These are phyloP conservation scores for Yarrowia alimentaria DNA, from an alignment of 805 yeast species.

Conservation along the genomic window DNA sequence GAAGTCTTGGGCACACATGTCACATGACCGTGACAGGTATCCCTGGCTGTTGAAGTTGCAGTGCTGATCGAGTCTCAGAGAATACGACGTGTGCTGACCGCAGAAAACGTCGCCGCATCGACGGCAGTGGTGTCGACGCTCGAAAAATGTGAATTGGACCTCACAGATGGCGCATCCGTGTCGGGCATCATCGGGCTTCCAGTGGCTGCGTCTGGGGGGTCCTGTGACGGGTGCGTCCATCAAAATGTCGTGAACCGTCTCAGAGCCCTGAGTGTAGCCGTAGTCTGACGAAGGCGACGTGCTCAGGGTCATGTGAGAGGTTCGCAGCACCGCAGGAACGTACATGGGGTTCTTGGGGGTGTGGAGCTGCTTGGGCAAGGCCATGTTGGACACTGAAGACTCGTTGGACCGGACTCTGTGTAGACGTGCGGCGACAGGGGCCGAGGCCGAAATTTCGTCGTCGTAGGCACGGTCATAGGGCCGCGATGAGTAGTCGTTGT, in stretches of 20 bases:
- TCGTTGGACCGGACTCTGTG: conserved; percentile 24
- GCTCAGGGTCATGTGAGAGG: conserved; percentile 38
- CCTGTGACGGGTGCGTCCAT: conserved; percentile 31
- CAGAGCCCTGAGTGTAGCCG: too few relatives aligned
- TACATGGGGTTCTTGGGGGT: conserved; percentile 85
- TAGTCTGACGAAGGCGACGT: conserved; percentile 33
- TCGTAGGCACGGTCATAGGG: conserved; percentile 29
- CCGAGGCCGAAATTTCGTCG: conserved; percentile 20
- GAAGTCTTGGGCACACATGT: conserved; percentile 61
- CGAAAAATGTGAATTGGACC: conserved; percentile 70
- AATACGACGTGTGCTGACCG: conserved; percentile 60
- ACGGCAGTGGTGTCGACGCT: conserved; percentile 78
- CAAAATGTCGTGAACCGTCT: conserved; percentile 29
- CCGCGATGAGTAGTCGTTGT: conserved; percentile 25
- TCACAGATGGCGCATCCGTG: conserved; percentile 66
- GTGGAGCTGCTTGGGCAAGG: conserved; percentile 62
- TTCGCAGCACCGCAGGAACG: conserved; percentile 82
- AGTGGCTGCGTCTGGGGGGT: conserved; percentile 41
- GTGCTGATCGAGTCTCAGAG: conserved; percentile 51
- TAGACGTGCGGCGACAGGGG: conserved; percentile 13
- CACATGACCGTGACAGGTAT: conserved; percentile 66
- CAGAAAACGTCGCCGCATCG: conserved; percentile 82
- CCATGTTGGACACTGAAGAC: conserved; percentile 30
- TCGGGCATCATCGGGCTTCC: conserved; percentile 64
- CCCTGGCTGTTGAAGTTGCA: conserved; percentile 62